Evolutionary conservation across 148 eudicot genomes (phyloP), one percentile per base, ranked within the genome.

Genomic region (Rhododendron williamsianum): DNA sequence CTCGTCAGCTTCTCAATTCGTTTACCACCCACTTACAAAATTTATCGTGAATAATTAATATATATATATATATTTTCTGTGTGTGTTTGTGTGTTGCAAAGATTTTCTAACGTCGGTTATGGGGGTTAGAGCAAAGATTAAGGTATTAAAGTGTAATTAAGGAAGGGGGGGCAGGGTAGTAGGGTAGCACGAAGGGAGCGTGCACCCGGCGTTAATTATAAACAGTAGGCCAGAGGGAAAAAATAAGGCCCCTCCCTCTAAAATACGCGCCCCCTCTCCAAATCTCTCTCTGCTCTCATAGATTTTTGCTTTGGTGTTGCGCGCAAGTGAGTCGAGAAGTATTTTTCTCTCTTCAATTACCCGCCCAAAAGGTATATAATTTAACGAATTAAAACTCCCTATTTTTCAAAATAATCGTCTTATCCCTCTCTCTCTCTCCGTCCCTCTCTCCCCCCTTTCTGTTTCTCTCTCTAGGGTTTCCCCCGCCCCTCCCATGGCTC

Each of bases 401-500:
- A 63, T 77, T 78, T 80, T 86, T 84, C 76, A 87, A 71, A 56
- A 77, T 74, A 58, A n/a, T 38, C 65, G 83, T 86, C 43, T 73
- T 48, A 56, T 12, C 56, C 36, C 81, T 11, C 81, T n/a, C 56
- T 46, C 51, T 81, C 19, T 23, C 49, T 46, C 49, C 49, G 36
- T 11, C 52, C 54, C 81, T 10, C 81, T 45, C 54, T 10, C 51
- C 82, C 0, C 41, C 76, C 80, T 38, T 74, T 30, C 76, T 58
- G 84, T 54, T 86, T 83, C 87, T 81, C 89, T 88, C 90, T 76
- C 93, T 91, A 92, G 95, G 95, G 94, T 92, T 92, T 91, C 87
- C 63, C 89, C 46, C 51, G 49, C 25, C 52, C 54, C 65, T 76
- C 88, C 74, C 15, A 89, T 89, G 89, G 85, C 81, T 33, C 33